These are phyloP conservation scores for Myrmaecium sp. DNA, from an alignment of 2,329 filamentous ascomycete genomes.

Conservation along the genomic window DNA sequence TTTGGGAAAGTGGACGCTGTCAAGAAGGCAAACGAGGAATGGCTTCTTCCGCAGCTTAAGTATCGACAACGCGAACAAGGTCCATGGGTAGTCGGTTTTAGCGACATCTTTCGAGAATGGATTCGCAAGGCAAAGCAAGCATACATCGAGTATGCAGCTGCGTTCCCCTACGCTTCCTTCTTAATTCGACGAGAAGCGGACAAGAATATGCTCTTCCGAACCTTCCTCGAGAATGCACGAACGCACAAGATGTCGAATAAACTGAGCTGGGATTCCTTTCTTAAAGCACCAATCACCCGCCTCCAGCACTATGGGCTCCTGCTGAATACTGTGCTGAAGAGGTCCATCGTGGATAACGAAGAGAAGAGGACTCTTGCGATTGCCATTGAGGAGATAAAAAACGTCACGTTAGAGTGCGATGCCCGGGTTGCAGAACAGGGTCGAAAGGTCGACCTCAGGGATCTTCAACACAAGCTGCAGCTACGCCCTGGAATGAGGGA, in stretches of 20 bases:
- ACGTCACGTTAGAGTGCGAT: slow-evolving; percentile 81
- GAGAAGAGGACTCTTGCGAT: slow-evolving; percentile 72
- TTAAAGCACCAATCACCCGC: slow-evolving; percentile 84
- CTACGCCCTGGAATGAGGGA: slow-evolving; percentile 72
- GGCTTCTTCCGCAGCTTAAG: slow-evolving; percentile 81
- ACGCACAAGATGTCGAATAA: slow-evolving; percentile 65
- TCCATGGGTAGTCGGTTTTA: slow-evolving; percentile 85
- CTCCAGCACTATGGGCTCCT: slow-evolving; percentile 81
- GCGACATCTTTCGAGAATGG: slow-evolving; percentile 96
- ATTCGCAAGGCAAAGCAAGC: slow-evolving; percentile 79
- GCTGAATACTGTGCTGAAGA: slow-evolving; percentile 66
- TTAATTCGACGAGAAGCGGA: slow-evolving; percentile 71
- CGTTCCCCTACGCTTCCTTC: slow-evolving; percentile 70
- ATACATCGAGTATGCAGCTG: slow-evolving; percentile 83
- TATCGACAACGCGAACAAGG: slow-evolving; percentile 95
- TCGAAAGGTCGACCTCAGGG: slow-evolving; percentile 76
- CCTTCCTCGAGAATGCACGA: slow-evolving; percentile 68
- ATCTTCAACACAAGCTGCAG: slow-evolving; percentile 68
- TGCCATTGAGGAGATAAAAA: slow-evolving; percentile 82
- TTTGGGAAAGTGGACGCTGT: slow-evolving; percentile 86
- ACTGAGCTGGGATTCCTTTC: slow-evolving; percentile 82
- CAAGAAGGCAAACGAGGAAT: slow-evolving; percentile 80
- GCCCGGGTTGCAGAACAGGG: slow-evolving; percentile 81
- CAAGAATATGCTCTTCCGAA: slow-evolving; percentile 68
- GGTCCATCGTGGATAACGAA: slow-evolving; percentile 68